Evolutionary conservation across 306 rosid genomes (phyloP).

Genomic region (Glycine tomentella): DNA sequence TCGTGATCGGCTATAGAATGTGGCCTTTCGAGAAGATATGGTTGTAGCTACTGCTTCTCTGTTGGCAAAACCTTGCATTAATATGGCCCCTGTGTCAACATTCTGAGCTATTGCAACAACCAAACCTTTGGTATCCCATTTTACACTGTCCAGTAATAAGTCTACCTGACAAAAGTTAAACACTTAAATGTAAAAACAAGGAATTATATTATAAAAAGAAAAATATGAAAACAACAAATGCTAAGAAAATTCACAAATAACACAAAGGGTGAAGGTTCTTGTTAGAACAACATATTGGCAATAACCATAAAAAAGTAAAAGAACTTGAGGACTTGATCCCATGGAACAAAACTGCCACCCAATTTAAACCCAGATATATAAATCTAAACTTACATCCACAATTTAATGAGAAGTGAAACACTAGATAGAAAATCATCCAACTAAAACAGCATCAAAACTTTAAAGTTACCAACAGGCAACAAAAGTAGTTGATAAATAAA

Average conservation of each 20-base stretch:
- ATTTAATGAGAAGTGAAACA: background rate
- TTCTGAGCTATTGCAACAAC: slow-evolving; percentile 91
- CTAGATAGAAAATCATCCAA: background rate
- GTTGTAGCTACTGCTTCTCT: slow-evolving; percentile 72
- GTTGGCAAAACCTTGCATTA: slow-evolving; percentile 95
- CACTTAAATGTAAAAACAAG: background rate
- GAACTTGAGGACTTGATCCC: slow-evolving; percentile 12
- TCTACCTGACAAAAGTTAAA: slow-evolving; percentile 67
- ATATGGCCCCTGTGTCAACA: slow-evolving; percentile 89
- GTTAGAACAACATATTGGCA: slow-evolving; percentile 22
- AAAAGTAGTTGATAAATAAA: background rate
- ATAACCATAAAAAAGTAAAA: slow-evolving; percentile 4
- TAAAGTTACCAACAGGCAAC: slow-evolving; percentile 15
- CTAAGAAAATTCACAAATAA: slow-evolving; percentile 25
- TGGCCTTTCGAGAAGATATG: slow-evolving; percentile 73
- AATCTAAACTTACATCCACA: slow-evolving; percentile 10
- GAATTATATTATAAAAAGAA: background rate
- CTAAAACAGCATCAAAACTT: slow-evolving; percentile 5
- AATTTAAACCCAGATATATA: slow-evolving; percentile 2
- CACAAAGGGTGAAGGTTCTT: background rate
- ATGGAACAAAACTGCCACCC: slow-evolving; percentile 8
- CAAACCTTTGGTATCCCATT: slow-evolving; percentile 92
- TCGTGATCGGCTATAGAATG: slow-evolving; percentile 89
- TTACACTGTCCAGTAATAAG: slow-evolving; percentile 65
- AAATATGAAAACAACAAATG: slow-evolving; percentile 12